These are phyloP conservation scores for Kwoniella botswanensis DNA, from an alignment of 768 basidiomycete species.

Conservation along the genomic window DNA sequence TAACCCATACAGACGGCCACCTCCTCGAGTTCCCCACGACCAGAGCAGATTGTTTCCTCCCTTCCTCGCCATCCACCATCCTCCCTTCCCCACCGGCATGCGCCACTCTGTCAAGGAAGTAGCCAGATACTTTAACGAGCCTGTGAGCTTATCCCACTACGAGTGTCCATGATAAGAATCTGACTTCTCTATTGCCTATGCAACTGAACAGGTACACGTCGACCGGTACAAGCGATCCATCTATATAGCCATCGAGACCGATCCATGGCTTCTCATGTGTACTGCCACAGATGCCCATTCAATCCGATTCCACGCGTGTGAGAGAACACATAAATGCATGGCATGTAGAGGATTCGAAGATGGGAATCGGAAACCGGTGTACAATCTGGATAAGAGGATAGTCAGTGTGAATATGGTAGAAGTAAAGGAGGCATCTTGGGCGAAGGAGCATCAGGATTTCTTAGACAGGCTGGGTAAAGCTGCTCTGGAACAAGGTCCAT, in stretches of 20 bases:
- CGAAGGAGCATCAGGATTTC: constrained; percentile 62
- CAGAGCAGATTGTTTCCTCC: constrained; percentile 79
- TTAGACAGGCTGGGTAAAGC: constrained; percentile 59
- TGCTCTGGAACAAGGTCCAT: constrained; percentile 36
- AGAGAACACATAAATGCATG: constrained; percentile 74
- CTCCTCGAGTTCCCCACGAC: constrained; percentile 75
- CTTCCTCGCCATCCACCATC: constrained; percentile 50
- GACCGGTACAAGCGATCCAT: constrained; percentile 84
- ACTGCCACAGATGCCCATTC: constrained; percentile 40
- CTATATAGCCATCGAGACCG: constrained; percentile 69
- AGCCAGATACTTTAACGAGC: constrained; percentile 67
- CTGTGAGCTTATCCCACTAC: constrained; percentile 11
- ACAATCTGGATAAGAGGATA: constrained; percentile 59
- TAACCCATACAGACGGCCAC: constrained; percentile 64
- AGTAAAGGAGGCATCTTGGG: constrained; percentile 68
- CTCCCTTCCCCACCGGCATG: constrained; percentile 57
- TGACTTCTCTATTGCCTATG: background rate
- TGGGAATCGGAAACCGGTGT: constrained; percentile 55
- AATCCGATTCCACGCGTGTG: constrained; percentile 93
- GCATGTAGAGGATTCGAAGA: constrained; percentile 33
- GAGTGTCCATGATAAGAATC: background rate
- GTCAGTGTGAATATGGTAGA: constrained; percentile 84
- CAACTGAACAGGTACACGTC: constrained; percentile 71
- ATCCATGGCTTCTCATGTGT: constrained; percentile 58
- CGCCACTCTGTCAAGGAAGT: constrained; percentile 67